Percentiles rank a stretch among this genome's conserved stretches.
Evolutionary conservation across 176 grass and related monocot species (phyloP).

Genomic region (Microstegium vimineum): DNA sequence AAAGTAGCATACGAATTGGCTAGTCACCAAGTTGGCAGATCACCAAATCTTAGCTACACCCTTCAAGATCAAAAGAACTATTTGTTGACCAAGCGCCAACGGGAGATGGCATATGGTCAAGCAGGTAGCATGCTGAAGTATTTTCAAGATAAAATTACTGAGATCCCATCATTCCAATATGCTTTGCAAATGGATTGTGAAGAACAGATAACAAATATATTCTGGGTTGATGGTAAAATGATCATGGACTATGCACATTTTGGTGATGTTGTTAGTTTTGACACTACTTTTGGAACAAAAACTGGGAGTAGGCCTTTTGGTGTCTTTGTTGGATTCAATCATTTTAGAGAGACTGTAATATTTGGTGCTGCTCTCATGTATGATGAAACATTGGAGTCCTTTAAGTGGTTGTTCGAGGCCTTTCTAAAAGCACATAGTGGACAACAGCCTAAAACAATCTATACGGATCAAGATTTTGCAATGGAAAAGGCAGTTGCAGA

Average conservation of each 20-base stretch:
- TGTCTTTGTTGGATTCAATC: conserved; percentile 1
- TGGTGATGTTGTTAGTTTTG: conserved; percentile 6
- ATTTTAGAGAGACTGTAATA: conserved; percentile 17
- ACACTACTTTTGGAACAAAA: background rate
- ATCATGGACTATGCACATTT: conserved; percentile 4
- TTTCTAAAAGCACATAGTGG: background rate
- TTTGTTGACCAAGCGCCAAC: background rate
- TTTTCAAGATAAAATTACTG: conserved; percentile 10
- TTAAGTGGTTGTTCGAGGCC: conserved; percentile 1
- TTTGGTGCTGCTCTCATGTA: conserved; percentile 5
- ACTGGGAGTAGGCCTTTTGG: background rate
- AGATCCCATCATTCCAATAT: background rate
- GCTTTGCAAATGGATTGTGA: conserved; percentile 9
- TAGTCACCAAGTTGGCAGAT: background rate
- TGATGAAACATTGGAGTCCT: conserved; percentile 6
- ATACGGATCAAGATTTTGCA: conserved; percentile 6
- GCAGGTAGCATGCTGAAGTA: conserved; percentile 7
- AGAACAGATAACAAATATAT: background rate
- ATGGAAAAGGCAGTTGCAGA: background rate
- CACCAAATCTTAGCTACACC: background rate
- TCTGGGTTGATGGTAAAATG: conserved; percentile 14
- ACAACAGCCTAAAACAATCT: conserved; percentile 4
- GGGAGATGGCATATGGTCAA: conserved; percentile 3
- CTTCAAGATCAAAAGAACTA: background rate
- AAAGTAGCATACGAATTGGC: background rate